These are phyloP conservation scores for Houttuynia cordata DNA, from an alignment of 164 flowering plant genomes.

Conservation along the genomic window DNA sequence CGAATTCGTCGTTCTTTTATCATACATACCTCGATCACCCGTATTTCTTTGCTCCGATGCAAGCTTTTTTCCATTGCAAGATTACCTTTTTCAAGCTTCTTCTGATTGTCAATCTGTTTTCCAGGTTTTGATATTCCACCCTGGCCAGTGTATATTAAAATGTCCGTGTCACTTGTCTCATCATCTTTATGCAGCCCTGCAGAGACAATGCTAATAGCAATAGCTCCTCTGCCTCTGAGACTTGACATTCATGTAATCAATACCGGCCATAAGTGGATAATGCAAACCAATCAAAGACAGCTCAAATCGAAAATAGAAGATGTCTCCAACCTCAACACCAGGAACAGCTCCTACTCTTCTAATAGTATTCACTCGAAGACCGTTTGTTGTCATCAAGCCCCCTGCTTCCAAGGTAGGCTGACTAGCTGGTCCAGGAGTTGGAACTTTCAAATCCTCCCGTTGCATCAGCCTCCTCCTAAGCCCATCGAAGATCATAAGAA, in stretches of 20 bases:
- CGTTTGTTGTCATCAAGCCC: conserved; percentile 22
- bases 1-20: conserved; percentile 23
- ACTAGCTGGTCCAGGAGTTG: conserved; percentile 10
- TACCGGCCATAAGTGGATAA: conserved; percentile 44
- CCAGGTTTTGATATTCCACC: conserved; percentile 30
- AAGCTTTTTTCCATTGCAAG: conserved; percentile 46
- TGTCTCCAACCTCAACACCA: conserved; percentile 50
- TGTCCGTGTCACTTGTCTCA: conserved; percentile 26
- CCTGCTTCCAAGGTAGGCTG: conserved; percentile 37
- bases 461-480: conserved; percentile 27
- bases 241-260: conserved; percentile 32
- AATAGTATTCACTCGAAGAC: conserved; percentile 26
- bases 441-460: conserved; percentile 22
- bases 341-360: conserved; percentile 41
- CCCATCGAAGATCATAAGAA: conserved; percentile 26
- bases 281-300: conserved; percentile 50
- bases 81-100: conserved; percentile 56
- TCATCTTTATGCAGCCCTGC: conserved; percentile 46
- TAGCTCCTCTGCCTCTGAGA: conserved; percentile 23
- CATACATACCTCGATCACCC: conserved; percentile 40
- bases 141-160: conserved; percentile 45
- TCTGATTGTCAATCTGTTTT: conserved; percentile 30
- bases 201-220: conserved; percentile 49
- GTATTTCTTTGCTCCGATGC: conserved; percentile 31
- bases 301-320: conserved; percentile 44